Conservation (phyloP, 208 protist species). For the Naegleria fowleri region DNA sequence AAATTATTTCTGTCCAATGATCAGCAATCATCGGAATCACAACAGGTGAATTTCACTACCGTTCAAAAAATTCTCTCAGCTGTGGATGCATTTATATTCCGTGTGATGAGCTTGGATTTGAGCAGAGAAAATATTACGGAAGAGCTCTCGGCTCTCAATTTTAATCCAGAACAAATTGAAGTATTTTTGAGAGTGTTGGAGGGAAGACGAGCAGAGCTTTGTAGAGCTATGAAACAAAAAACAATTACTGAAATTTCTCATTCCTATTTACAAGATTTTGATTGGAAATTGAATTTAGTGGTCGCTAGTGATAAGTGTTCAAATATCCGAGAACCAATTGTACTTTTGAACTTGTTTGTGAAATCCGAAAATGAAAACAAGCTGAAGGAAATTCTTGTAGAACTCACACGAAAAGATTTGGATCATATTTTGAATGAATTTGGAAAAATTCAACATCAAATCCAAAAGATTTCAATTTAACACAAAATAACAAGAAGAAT, state of each 20-base stretch:
- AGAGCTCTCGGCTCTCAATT: neutral
- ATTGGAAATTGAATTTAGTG: conserved; percentile 19
- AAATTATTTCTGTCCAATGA: neutral
- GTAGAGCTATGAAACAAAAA: neutral
- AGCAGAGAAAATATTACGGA: neutral
- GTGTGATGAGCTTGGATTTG: neutral
- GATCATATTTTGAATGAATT: conserved; percentile 15
- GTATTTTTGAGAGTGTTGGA: neutral
- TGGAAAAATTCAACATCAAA: conserved; percentile 16
- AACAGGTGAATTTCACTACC: neutral
- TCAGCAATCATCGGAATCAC: neutral
- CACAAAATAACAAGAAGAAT: no score
- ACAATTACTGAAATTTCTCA: neutral
- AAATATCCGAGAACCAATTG: neutral
- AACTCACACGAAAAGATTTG: neutral
- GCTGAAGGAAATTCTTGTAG: neutral
- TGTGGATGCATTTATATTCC: neutral
- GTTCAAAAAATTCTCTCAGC: neutral
- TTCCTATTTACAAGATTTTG: conserved; percentile 22
- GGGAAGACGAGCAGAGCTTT: neutral
- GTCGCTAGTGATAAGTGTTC: conserved; percentile 24
- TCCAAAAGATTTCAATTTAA: conserved; percentile 1
- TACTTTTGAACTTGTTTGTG: conserved; percentile 15
- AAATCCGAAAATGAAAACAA: conserved; percentile 11
- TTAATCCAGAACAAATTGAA: neutral